These are phyloP conservation scores for Phaeoacremonium minimum DNA, from an alignment of 2,329 filamentous ascomycete genomes.

Conservation along the genomic window DNA sequence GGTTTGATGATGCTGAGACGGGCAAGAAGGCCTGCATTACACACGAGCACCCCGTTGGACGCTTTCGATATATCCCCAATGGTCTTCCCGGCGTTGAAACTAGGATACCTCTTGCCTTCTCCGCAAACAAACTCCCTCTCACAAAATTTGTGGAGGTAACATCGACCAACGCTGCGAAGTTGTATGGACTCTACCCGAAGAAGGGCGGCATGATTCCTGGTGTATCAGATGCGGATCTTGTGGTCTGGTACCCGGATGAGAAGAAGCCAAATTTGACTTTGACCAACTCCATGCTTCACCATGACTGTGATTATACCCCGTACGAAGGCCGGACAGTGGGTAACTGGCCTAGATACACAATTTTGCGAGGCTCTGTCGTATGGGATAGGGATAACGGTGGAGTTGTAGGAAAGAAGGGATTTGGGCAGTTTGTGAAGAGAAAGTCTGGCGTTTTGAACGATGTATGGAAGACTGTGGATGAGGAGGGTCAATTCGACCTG, in stretches of 20 bases:
- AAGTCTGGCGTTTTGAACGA: conserved; percentile 16
- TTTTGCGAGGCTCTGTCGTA: conserved; percentile 51
- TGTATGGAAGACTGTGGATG: conserved; percentile 13
- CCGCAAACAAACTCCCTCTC: conserved; percentile 30
- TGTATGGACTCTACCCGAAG: conserved; percentile 48
- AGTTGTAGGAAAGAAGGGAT: conserved; percentile 40
- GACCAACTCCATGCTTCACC: conserved; percentile 51
- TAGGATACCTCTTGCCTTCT: conserved; percentile 39
- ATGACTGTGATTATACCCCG: conserved; percentile 58
- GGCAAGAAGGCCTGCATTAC: conserved; percentile 45
- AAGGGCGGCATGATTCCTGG: conserved; percentile 47
- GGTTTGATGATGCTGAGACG: conserved; percentile 35
- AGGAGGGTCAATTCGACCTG: conserved; percentile 10
- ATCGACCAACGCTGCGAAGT: conserved; percentile 47
- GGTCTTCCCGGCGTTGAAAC: conserved; percentile 54
- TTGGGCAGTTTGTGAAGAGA: conserved; percentile 43
- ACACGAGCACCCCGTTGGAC: conserved; percentile 33
- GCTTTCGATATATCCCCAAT: conserved; percentile 54
- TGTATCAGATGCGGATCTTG: conserved; percentile 48
- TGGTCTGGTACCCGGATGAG: conserved; percentile 50
- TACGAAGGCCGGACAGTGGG: conserved; percentile 49
- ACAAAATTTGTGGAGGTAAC: conserved; percentile 50
- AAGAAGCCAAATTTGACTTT: conserved; percentile 34
- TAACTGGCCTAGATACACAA: conserved; percentile 58
- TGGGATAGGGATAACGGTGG: conserved; percentile 51